Evolutionary conservation across 257 asterid species (phyloP), one percentile per base, ranked within the genome.

Genomic region (Rehmannia glutinosa): DNA sequence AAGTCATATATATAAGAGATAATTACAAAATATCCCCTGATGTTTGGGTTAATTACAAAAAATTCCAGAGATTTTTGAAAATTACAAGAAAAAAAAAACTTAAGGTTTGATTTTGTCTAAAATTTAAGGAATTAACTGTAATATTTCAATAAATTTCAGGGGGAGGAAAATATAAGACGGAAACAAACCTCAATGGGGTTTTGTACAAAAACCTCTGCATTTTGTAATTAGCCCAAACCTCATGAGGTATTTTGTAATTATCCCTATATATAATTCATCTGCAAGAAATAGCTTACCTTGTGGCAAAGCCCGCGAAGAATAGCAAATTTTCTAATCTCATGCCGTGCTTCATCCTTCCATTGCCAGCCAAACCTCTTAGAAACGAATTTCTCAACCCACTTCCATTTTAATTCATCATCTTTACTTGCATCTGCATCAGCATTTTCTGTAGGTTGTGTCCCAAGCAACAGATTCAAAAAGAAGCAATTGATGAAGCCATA

Each of bases 261-360:
- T 23, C 30, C 12, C 6, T n/a, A n/a, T n/a, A n/a, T n/a, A n/a
- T n/a, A n/a, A n/a, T n/a, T n/a, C n/a, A n/a, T n/a, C n/a, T n/a
- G n/a, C n/a, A 53, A 8, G 8, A 49, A 49, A 0, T 28, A 35
- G 71, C 80, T 57, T 58, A 88, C 93, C 83, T 88, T 88, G 79
- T 88, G 96, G 77, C 93, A 83, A 61, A 88, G 84, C 39, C 96
- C 96, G 10, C 96, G 91, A 73, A 88, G 96, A 75, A 88, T 75
- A 19, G 89, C 77, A 67, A 86, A 83, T 77, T 88, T 88, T 73
- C 91, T 80, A 36, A 86, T 81, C 21, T 83, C 84, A 36, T 54
- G 72, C 17, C 78, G 57, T 42, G 46, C 58, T 57, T 85, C 84
- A 45, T 77, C 81, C 58, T 82, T 88, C 89, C 91, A 83, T 71